These are phyloP conservation scores for Tubosaeta brunneosetosa DNA, from an alignment of 768 basidiomycete species.

Conservation along the genomic window DNA sequence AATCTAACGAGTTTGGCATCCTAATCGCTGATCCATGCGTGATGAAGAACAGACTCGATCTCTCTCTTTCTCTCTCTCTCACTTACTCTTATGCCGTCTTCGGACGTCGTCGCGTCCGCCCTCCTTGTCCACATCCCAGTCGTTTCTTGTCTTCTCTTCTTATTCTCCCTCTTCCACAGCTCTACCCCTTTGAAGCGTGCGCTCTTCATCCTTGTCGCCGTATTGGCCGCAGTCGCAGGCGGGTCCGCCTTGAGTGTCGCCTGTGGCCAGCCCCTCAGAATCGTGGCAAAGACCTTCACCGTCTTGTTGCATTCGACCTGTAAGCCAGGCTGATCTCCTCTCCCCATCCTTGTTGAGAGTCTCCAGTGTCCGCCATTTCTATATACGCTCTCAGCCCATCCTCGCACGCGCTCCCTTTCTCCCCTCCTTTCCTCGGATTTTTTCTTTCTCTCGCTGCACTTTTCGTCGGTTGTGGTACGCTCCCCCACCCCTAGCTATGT, in stretches of 20 bases:
- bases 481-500: background rate
- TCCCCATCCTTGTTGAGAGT: background rate
- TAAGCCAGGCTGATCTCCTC: conserved; percentile 5
- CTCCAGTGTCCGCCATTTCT: conserved; percentile 24
- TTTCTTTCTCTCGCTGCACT: conserved; percentile 17
- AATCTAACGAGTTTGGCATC: no score
- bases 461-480: conserved; percentile 25
- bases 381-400: conserved; percentile 20
- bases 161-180: conserved; percentile 8
- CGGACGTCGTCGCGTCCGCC: conserved; percentile 21
- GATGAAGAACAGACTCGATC: background rate
- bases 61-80: conserved; percentile 10
- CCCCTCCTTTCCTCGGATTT: conserved; percentile 11
- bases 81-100: conserved; percentile 22
- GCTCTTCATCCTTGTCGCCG: conserved; percentile 17
- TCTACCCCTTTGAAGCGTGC: conserved; percentile 7
- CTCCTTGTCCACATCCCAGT: conserved; percentile 24
- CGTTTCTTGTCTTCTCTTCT: conserved; percentile 14
- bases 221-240: conserved; percentile 22
- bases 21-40: conserved; percentile 3
- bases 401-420: background rate
- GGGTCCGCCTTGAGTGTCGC: conserved; percentile 19
- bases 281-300: conserved; percentile 13
- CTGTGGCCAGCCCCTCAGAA: conserved; percentile 10
- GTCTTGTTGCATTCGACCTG: conserved; percentile 20